phyloP scores from a whole-genome alignment of 805 yeast genomes.

The Millerago galiae region DNA sequence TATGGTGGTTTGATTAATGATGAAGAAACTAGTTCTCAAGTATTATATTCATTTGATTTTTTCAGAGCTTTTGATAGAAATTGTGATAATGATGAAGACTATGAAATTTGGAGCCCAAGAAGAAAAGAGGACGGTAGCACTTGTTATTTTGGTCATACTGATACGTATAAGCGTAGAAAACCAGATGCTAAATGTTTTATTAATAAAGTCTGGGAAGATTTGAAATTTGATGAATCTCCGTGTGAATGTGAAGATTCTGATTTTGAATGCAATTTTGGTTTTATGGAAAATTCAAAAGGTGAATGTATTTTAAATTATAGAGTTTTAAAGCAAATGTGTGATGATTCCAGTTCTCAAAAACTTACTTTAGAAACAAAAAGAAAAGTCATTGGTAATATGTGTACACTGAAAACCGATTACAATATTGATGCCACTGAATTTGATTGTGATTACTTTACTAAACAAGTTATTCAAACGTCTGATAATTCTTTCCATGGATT shows the following conservation, averaged over 20 bases:
- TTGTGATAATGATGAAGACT: slow-evolving; percentile 38
- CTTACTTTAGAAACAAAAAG: slow-evolving; percentile 12
- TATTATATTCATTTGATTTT: slow-evolving; percentile 45
- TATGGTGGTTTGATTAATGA: slow-evolving; percentile 33
- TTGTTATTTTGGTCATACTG: slow-evolving; percentile 69
- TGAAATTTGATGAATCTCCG: slow-evolving; percentile 39
- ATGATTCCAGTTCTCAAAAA: slow-evolving; percentile 14
- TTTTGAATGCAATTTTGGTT: slow-evolving; percentile 64
- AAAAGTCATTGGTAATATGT: slow-evolving; percentile 20
- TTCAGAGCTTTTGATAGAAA: slow-evolving; percentile 44
- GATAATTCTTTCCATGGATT: slow-evolving; percentile 43
- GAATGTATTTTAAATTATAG: slow-evolving; percentile 41
- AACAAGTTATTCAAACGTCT: slow-evolving; percentile 24
- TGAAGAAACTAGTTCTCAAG: slow-evolving; percentile 5
- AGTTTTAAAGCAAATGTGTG: slow-evolving; percentile 29
- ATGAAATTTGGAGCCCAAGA: slow-evolving; percentile 55
- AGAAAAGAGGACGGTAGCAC: slow-evolving; percentile 27
- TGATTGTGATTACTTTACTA: slow-evolving; percentile 18
- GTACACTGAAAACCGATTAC: slow-evolving; percentile 11
- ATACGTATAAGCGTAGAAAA: slow-evolving; percentile 61
- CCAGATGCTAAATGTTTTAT: slow-evolving; percentile 54
- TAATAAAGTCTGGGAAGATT: slow-evolving; percentile 32
- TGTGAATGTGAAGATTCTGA: slow-evolving; percentile 63
- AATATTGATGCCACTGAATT: slow-evolving; percentile 9
- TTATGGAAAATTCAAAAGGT: slow-evolving; percentile 30